Evolutionary conservation across 176 grass and related monocot genomes (phyloP), one percentile per base, ranked within the genome.

Genomic region (Eleusine coracana): DNA sequence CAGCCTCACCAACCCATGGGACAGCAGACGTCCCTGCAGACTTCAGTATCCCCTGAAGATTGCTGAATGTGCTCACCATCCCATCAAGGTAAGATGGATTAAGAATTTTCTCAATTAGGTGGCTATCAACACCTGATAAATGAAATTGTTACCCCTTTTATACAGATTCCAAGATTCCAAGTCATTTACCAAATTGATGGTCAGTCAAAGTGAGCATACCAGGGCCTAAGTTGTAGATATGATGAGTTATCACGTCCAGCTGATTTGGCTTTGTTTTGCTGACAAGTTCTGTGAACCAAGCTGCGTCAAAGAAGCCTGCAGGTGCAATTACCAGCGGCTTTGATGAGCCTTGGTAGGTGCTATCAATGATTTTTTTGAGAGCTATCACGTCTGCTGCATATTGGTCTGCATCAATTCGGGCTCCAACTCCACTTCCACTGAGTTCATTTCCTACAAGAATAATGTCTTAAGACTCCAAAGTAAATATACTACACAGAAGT

Each of bases 161-260:
- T 41, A 29, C 48, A 68, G n/a, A 31, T 42, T 72, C 59, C n/a
- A 73, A 15, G 3, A 10, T n/a, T 58, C 23, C 46, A 58, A 23
- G 14, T 44, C 39, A 34, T 36, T 49, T 60, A 46, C 16, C 0
- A 1, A 84, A 68, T 68, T 3, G 4, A 50, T 5, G 16, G 4
- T 68, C 60, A 61, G 79, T 46, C 58, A 68, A 71, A 37, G 59
- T 0, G 9, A 51, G 62, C 77, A 69, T 96, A 90, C 90, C 94
- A 18, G 94, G 84, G 69, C 94, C 94, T 68, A 97, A 74, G 79
- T 97, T 97, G 82, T 97, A 97, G 65, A 97, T 91, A 69, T 97
- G 94, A 61, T 97, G 90, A 68, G 84, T 97, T 78, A 97, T 85
- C 29, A 80, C 94, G 66, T 97, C 83, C 84, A 97, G 37, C 12